Evolutionary conservation across 1,284 basidiomycete species (phyloP), one percentile per base, ranked within the genome.

Genomic region (Boletus albobrunnescens): DNA sequence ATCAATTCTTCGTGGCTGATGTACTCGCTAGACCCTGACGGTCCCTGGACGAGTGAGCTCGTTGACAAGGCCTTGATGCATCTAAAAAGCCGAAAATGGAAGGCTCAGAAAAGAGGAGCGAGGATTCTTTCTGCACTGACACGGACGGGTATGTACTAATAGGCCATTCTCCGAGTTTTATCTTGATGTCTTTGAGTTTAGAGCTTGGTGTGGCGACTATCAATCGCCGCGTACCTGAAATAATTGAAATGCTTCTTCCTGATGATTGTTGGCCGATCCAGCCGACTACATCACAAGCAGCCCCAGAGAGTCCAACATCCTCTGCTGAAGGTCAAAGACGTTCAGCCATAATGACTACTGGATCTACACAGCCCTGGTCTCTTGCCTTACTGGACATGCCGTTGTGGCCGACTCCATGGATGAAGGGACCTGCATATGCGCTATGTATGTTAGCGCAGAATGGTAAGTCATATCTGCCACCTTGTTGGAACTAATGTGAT

Each of bases 351-450:
- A n/a, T n/a, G n/a, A n/a, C n/a, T n/a, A n/a, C n/a, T n/a, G n/a
- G n/a, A n/a, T n/a, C n/a, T n/a, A n/a, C n/a, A n/a, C n/a, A n/a
- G n/a, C n/a, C n/a, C n/a, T n/a, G n/a, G n/a, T n/a, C n/a, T n/a
- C n/a, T n/a, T n/a, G n/a, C n/a, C n/a, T n/a, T n/a, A n/a, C n/a
- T n/a, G n/a, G n/a, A n/a, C n/a, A n/a, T n/a, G n/a, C n/a, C n/a
- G n/a, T n/a, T n/a, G n/a, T n/a, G n/a, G n/a, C n/a, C 12, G 12
- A 12, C 33, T 13, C 13, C 33, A 6, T 35, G 40, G 55, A 59
- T 60, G 56, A 10, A 62, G 43, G 59, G 61, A 19, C 61, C 55
- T 1, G 47, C 59, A 28, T 62, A 50, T 23, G 56, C 61, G 4
- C 27, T 60, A 23, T 50, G 44, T 22, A 50, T 45, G 13, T 27